A percentile compares a stretch with the other conserved stretches of the same genome.
Evolutionary conservation across 768 basidiomycete genomes (phyloP).

Genomic region (Leccinum boreale): DNA sequence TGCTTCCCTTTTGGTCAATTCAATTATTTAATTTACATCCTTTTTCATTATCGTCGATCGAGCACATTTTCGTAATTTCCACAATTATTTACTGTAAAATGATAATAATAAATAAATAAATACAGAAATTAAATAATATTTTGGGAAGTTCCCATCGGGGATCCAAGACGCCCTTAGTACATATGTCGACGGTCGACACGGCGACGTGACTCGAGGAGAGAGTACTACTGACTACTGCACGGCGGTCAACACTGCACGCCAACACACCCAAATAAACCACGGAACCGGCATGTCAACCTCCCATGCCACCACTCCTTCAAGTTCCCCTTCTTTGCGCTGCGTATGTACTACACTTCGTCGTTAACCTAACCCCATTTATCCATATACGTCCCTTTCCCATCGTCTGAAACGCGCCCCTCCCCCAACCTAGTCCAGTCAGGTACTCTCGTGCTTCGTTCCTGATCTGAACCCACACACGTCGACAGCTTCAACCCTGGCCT

Average conservation of each 20-base stretch:
- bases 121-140: conserved; percentile 4
- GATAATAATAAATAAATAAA: conserved; percentile 2
- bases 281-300: conserved; percentile 22
- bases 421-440: not conserved
- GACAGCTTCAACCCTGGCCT: not conserved
- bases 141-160: not conserved
- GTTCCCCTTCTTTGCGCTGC: not conserved
- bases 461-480: conserved; percentile 5
- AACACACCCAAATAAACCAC: conserved; percentile 19
- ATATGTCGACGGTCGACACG: conserved; percentile 7
- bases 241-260: not conserved
- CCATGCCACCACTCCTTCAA: not conserved
- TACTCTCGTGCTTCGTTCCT: conserved; percentile 13
- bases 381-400: conserved; percentile 4
- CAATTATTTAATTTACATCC: conserved; percentile 33
- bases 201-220: conserved; percentile 3
- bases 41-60: conserved; percentile 36
- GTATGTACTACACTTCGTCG: not conserved
- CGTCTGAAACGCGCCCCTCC: not conserved
- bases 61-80: conserved; percentile 22
- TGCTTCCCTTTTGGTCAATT: conserved; percentile 19
- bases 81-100: conserved; percentile 3
- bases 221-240: not conserved
- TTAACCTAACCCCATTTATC: conserved; percentile 14
- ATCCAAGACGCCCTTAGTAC: conserved; percentile 2